phyloP scores from a whole-genome alignment of 2,329 filamentous ascomycete species.

The Pseudogymnoascus destructans region DNA sequence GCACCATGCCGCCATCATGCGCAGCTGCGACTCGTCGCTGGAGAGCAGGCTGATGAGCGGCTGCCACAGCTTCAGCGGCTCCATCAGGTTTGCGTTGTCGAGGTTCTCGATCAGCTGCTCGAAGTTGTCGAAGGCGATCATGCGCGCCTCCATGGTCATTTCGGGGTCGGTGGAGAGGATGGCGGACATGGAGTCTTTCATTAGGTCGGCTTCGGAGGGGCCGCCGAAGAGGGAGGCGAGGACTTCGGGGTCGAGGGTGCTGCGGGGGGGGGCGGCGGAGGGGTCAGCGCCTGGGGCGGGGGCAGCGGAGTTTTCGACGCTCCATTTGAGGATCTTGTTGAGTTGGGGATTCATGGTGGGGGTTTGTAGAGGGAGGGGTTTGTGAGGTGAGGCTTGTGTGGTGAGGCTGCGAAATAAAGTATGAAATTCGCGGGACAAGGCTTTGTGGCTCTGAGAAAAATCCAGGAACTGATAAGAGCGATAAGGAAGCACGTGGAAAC shows the following conservation, averaged over 20 bases:
- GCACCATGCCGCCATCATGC: constrained; percentile 87
- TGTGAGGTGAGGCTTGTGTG: neutral
- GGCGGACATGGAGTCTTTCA: constrained; percentile 71
- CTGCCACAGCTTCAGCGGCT: constrained; percentile 65
- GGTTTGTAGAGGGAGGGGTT: constrained; percentile 8
- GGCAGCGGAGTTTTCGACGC: constrained; percentile 45
- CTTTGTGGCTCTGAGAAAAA: constrained; percentile 4
- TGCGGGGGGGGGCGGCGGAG: constrained; percentile 13
- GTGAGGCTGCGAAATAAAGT: constrained; percentile 2
- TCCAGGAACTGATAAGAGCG: constrained; percentile 1
- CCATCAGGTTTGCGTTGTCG: constrained; percentile 95
- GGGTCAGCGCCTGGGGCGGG: constrained; percentile 19
- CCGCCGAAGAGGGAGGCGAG: constrained; percentile 68
- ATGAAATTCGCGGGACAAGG: constrained; percentile 3
- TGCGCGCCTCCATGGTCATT: constrained; percentile 58
- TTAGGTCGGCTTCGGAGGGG: constrained; percentile 80
- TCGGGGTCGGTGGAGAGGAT: constrained; percentile 50
- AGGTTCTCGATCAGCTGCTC: constrained; percentile 84
- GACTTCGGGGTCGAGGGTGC: constrained; percentile 51
- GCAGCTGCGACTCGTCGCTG: constrained; percentile 56
- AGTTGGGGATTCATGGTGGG: constrained; percentile 23
- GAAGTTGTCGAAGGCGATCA: constrained; percentile 86
- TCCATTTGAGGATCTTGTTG: constrained; percentile 27
- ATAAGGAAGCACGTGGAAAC: constrained; percentile 1
- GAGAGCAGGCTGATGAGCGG: constrained; percentile 61